Percentiles rank a stretch among this genome's conserved stretches.
phyloP scores from a whole-genome alignment of 257 asterid species.

The Nemophila menziesii region DNA sequence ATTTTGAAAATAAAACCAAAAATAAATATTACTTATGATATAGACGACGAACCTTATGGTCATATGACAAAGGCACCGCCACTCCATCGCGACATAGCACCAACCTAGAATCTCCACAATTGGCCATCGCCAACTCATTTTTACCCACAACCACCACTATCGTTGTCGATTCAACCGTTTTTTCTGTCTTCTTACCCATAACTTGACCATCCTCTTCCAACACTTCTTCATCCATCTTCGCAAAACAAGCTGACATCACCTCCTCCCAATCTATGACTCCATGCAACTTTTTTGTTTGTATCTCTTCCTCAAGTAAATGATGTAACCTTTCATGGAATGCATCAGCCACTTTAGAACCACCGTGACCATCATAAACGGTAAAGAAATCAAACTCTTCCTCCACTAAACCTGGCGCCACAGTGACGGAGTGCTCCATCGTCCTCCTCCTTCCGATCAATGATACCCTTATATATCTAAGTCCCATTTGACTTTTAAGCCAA shows the following conservation, averaged over 20 bases:
- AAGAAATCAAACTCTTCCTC: constrained; percentile 31
- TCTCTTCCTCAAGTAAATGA: constrained; percentile 20
- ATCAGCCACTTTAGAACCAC: constrained; percentile 31
- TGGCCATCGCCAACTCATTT: constrained; percentile 48
- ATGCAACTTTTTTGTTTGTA: too few relatives aligned
- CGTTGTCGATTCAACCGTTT: constrained; percentile 39
- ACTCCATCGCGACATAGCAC: constrained; percentile 42
- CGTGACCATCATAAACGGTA: constrained; percentile 48
- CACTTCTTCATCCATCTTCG: constrained; percentile 23
- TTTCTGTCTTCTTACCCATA: not conserved
- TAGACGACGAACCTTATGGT: constrained; percentile 38
- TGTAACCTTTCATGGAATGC: constrained; percentile 27
- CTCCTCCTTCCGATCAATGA: constrained; percentile 52
- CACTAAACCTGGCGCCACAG: constrained; percentile 11
- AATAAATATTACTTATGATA: too few relatives aligned
- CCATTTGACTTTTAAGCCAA: constrained; percentile 1
- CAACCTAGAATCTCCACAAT: constrained; percentile 61
- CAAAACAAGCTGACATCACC: too few relatives aligned
- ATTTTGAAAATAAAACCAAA: not conserved
- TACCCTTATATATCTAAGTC: constrained; percentile 24
- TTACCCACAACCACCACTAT: constrained; percentile 36
- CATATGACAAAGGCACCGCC: constrained; percentile 28
- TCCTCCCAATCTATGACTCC: too few relatives aligned
- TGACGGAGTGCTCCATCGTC: constrained; percentile 45
- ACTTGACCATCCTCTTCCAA: not conserved